Evolutionary conservation across 495 filamentous ascomycete genomes (phyloP).

Genomic region (Neurospora pannonica): DNA sequence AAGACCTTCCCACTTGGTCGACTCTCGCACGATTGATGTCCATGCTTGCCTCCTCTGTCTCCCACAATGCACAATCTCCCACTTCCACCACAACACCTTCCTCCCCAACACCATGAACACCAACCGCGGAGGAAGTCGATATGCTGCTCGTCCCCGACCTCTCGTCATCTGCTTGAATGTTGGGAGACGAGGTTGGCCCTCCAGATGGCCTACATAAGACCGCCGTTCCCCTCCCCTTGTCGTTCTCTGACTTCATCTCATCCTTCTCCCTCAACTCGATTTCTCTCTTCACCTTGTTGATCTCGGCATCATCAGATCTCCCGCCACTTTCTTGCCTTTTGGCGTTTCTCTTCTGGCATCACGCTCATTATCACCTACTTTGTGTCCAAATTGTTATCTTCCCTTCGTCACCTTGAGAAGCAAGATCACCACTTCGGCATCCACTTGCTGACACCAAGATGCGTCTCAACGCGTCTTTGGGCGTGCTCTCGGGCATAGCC

Average conservation of each 20-base stretch:
- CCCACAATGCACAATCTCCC: background rate
- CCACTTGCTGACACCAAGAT: conserved; percentile 11
- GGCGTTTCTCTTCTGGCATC: conserved; percentile 8
- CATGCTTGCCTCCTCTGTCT: background rate
- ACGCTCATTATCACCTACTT: conserved; percentile 9
- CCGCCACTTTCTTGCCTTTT: background rate
- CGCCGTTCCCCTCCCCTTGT: background rate
- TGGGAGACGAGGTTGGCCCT: background rate
- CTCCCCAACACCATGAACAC: background rate
- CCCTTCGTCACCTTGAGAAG: background rate
- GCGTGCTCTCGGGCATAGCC: conserved; percentile 11
- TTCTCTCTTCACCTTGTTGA: conserved; percentile 2
- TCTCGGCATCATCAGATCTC: background rate
- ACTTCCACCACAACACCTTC: background rate
- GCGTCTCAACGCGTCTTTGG: conserved; percentile 16
- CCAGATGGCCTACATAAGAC: background rate
- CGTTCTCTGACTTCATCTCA: background rate
- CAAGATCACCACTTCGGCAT: background rate
- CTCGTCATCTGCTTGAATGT: background rate
- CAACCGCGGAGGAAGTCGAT: background rate
- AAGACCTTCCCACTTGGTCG: background rate
- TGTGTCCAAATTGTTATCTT: conserved; percentile 4
- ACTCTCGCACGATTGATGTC: background rate
- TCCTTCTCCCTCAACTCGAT: background rate
- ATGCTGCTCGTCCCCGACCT: background rate